Percentiles rank a stretch among this genome's conserved stretches.
phyloP scores from a whole-genome alignment of 108 stramenopile genomes.

The Nannochloropsis gaditana region DNA sequence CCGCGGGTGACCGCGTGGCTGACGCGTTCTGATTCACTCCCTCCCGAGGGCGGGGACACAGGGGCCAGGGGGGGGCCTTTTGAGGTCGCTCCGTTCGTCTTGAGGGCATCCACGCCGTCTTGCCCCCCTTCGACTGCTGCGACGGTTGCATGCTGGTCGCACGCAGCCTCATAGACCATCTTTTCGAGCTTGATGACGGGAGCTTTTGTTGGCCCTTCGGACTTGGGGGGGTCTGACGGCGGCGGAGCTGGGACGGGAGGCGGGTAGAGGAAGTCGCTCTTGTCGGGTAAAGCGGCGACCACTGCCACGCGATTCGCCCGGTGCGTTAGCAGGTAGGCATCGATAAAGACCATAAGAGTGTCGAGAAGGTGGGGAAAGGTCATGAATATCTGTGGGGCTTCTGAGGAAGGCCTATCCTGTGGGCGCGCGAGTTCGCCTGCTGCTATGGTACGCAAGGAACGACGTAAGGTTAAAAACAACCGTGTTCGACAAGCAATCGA shows the following conservation, averaged over 20 bases:
- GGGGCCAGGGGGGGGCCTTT: no score
- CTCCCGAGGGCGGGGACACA: no score
- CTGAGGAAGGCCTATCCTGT: slow-evolving; percentile 50
- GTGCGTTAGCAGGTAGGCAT: slow-evolving; percentile 58
- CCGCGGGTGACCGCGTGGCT: not conserved
- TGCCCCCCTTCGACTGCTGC: no score
- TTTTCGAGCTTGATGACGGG: no score
- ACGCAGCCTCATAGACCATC: no score
- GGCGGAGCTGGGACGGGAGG: slow-evolving; percentile 37
- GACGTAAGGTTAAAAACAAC: not conserved
- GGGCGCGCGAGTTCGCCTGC: not conserved
- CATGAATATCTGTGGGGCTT: slow-evolving; percentile 53
- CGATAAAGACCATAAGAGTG: slow-evolving; percentile 58
- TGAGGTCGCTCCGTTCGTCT: no score
- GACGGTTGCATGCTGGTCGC: no score
- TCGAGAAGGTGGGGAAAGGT: slow-evolving; percentile 61
- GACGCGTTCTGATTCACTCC: not conserved
- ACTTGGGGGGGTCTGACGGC: not conserved
- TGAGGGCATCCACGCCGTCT: no score
- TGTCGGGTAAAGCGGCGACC: slow-evolving; percentile 65
- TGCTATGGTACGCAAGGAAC: not conserved
- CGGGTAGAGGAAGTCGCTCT: slow-evolving; percentile 64
- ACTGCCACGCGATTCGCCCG: slow-evolving; percentile 63
- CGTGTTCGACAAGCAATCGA: not conserved
- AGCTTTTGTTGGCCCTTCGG: not conserved